Base-by-base conservation (phyloP, 2,329 filamentous ascomycete species). In the Rutstroemia sp. region DNA sequence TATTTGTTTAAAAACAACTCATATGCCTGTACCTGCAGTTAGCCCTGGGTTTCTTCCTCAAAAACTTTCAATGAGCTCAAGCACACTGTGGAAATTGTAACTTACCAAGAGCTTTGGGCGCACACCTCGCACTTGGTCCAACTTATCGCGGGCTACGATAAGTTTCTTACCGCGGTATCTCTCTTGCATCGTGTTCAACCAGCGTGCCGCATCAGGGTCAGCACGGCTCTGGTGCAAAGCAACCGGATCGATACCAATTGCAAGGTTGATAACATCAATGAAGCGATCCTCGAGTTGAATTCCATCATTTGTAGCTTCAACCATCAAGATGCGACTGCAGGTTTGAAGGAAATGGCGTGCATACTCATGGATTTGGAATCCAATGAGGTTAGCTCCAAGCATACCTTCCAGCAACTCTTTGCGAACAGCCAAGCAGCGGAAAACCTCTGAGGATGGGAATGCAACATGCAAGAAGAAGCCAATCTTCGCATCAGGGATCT, bases 391-490 rank as follows among this genome's bases (percentile, higher is more conserved):
- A 55, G 94, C 90, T 9, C 92, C 92, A 0, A 97, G 82, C 77
- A 97, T 92, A 55, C 94, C 92, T 65, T 96, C 87, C 1, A 97
- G 80, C 9, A 97, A 80, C 71, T 96, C 82, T 63, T 88, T 92
- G 58, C 92, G 87, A 10, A 90, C 86, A 2, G 92, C 89, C 21
- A 97, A 75, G 70, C 92, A 97, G 49, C 92, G 83, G 74, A 97
- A 97, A 1, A 97, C 90, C 68, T 97, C 92, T 0, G 92, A 96
- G 0, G 92, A 96, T 0, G 92, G 92, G 71, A 97, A 97, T 0
- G 92, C 91, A 27, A 92, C 90, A 69, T 97, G 92, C 16, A 97
- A 75, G 74, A 96, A 97, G 75, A 97, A 94, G 10, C 92, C 92
- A 65, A 97, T 96, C 74, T 95, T 88, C 16, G 92, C 92, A 62